phyloP scores from a whole-genome alignment of 2,329 filamentous ascomycete genomes.

The Hirsutella thompsonii region DNA sequence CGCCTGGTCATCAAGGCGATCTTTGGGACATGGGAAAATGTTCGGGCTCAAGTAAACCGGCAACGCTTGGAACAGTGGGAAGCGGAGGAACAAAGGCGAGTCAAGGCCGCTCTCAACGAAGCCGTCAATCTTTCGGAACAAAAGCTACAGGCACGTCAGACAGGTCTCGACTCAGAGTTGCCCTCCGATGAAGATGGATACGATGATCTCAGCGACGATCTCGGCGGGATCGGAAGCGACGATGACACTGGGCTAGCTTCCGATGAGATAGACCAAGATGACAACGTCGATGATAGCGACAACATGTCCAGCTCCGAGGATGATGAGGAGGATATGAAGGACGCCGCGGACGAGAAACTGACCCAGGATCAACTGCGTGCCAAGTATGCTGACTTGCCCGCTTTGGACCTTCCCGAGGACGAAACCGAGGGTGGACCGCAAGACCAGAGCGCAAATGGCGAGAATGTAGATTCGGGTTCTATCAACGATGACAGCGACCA shows the following conservation, averaged over 20 bases:
- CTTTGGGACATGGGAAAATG: constrained; percentile 50
- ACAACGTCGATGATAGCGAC: constrained; percentile 24
- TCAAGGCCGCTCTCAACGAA: constrained; percentile 58
- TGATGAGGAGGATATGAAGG: constrained; percentile 41
- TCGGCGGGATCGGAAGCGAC: constrained; percentile 22
- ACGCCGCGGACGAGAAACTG: constrained; percentile 47
- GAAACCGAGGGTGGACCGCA: constrained; percentile 8
- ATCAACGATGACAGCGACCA: constrained; percentile 46
- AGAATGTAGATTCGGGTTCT: constrained; percentile 11
- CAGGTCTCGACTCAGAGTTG: constrained; percentile 39
- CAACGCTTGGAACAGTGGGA: constrained; percentile 49
- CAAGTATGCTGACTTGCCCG: constrained; percentile 56
- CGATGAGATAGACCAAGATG: constrained; percentile 26
- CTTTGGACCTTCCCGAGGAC: constrained; percentile 20
- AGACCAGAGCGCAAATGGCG: constrained; percentile 10
- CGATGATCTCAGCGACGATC: constrained; percentile 34
- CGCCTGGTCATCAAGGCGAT: constrained; percentile 52
- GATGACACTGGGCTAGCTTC: constrained; percentile 21
- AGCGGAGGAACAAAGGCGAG: constrained; percentile 48
- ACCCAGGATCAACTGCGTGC: constrained; percentile 55
- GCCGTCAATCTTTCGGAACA: constrained; percentile 60
- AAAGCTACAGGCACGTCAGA: constrained; percentile 49
- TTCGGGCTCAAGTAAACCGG: constrained; percentile 47
- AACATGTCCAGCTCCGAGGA: constrained; percentile 51
- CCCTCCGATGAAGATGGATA: constrained; percentile 30